Conservation (phyloP, 371 early-diverging fungal species). For the Actinomortierella wolfii region DNA sequence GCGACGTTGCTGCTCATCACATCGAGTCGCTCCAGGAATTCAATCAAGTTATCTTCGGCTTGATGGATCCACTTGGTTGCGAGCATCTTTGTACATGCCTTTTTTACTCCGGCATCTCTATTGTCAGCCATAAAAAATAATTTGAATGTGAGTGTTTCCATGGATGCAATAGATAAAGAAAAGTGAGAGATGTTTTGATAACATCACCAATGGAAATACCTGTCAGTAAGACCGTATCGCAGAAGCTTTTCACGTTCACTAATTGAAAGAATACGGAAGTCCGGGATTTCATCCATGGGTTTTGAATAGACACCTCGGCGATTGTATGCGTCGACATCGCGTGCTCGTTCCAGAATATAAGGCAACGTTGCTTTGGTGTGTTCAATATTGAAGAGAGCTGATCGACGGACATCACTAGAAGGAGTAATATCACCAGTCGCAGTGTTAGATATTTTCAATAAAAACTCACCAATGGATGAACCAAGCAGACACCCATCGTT, state of each 20-base stretch:
- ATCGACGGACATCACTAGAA: slow-evolving; percentile 81
- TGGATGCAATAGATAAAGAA: background rate
- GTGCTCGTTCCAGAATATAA: slow-evolving; percentile 70
- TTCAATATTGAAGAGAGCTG: slow-evolving; percentile 78
- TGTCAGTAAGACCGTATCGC: slow-evolving; percentile 76
- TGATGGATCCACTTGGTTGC: slow-evolving; percentile 78
- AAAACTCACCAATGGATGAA: too few relatives aligned
- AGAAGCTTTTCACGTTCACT: slow-evolving; percentile 73
- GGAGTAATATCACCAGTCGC: background rate
- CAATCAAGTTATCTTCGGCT: slow-evolving; percentile 74
- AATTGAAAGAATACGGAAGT: slow-evolving; percentile 71
- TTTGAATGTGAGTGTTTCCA: background rate
- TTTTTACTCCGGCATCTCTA: slow-evolving; percentile 73
- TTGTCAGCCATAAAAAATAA: slow-evolving; percentile 6
- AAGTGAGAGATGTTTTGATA: background rate
- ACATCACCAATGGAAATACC: too few relatives aligned
- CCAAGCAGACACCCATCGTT: too few relatives aligned
- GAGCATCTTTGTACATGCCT: slow-evolving; percentile 76
- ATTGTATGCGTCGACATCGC: slow-evolving; percentile 76
- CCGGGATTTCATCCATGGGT: slow-evolving; percentile 68
- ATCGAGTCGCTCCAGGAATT: slow-evolving; percentile 84
- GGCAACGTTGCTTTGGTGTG: slow-evolving; percentile 67
- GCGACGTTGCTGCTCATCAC: slow-evolving; percentile 74
- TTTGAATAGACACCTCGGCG: slow-evolving; percentile 70
- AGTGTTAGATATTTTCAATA: too few relatives aligned